These are phyloP conservation scores for Heterobasidion occidentale DNA, from an alignment of 1,284 basidiomycete genomes.

Conservation along the genomic window DNA sequence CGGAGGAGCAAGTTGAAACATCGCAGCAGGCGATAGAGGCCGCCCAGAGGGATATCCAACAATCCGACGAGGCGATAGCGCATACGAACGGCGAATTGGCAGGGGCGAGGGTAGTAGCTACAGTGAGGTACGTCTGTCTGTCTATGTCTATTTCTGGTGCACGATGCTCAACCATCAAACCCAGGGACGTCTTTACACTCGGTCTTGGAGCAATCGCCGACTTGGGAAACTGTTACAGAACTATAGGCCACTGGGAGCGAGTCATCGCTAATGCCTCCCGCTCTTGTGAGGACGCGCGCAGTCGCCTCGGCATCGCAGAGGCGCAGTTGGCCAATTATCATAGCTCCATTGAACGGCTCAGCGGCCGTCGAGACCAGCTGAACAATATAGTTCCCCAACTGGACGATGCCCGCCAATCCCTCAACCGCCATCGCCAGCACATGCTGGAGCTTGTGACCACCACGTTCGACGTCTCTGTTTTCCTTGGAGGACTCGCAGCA, in stretches of 20 bases:
- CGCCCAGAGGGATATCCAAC: not conserved
- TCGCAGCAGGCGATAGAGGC: not conserved
- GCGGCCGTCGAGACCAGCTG: not conserved
- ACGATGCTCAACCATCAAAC: not conserved
- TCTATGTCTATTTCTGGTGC: not conserved
- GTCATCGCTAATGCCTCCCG: not conserved
- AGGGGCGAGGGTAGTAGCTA: not conserved
- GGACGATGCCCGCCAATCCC: not conserved
- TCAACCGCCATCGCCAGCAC: not conserved
- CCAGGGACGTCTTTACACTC: not conserved
- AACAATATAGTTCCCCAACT: not conserved
- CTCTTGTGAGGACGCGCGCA: not conserved
- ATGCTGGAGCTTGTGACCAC: not conserved
- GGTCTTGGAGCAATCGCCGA: not conserved
- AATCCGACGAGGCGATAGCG: not conserved
- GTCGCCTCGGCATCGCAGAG: not conserved
- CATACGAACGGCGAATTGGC: not conserved
- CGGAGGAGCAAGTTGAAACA: not conserved
- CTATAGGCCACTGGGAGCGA: not conserved
- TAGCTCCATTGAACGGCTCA: not conserved
- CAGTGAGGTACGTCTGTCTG: not conserved
- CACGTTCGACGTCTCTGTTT: slow-evolving; percentile 1
- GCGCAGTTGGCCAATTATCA: not conserved
- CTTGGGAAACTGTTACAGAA: not conserved
- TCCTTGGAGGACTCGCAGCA: not conserved